These are phyloP conservation scores for Didymella exigua DNA, from an alignment of 2,329 filamentous ascomycete species.

Conservation along the genomic window DNA sequence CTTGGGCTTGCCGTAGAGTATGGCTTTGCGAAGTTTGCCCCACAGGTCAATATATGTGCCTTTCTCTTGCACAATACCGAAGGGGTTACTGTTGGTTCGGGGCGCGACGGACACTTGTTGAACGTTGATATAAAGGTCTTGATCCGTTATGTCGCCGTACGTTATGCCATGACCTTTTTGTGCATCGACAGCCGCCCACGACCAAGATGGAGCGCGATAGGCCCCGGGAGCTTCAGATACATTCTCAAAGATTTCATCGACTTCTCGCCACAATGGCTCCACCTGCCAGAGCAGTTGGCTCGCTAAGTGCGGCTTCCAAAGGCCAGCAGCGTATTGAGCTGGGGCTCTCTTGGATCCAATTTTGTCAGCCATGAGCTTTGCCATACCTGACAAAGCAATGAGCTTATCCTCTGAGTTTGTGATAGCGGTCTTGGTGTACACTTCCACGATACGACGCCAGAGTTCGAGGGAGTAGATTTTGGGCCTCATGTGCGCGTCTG, in stretches of 20 bases:
- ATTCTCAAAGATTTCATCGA: background rate
- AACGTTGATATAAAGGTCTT: background rate
- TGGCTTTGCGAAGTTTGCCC: background rate
- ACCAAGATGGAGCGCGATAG: constrained; percentile 25
- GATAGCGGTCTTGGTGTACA: background rate
- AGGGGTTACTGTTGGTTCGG: too few species aligned
- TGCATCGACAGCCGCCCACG: constrained; percentile 27
- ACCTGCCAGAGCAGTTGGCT: background rate
- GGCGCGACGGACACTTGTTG: too few species aligned
- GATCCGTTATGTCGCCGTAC: background rate
- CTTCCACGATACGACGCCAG: background rate
- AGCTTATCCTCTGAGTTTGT: background rate
- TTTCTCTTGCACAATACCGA: too few species aligned
- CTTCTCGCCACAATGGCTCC: background rate
- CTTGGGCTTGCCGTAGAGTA: background rate
- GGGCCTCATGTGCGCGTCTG: too few species aligned
- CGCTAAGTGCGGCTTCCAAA: background rate
- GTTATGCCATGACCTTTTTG: constrained; percentile 20
- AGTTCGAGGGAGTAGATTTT: too few species aligned
- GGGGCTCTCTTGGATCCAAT: too few species aligned
- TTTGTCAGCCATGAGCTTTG: background rate
- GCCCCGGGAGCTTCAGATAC: background rate
- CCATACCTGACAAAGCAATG: constrained; percentile 1
- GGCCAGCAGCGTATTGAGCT: background rate
- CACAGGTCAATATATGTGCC: background rate